These are phyloP conservation scores for Xylaria nigripes DNA, from an alignment of 495 filamentous ascomycete species.

Conservation along the genomic window DNA sequence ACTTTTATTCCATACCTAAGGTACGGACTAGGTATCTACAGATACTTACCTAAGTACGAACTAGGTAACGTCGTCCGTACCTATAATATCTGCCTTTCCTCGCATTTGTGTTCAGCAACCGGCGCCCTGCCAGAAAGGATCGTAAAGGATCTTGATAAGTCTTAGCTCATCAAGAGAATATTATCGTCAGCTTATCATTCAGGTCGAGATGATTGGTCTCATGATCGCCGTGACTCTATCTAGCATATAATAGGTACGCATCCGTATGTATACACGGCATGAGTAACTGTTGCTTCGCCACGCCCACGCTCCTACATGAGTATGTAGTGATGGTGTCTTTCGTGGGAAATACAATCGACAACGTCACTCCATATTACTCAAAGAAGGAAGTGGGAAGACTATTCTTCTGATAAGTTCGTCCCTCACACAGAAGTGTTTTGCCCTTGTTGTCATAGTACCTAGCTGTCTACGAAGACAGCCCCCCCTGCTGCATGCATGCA, in stretches of 20 bases:
- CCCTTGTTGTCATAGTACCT: neutral
- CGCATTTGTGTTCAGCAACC: no score
- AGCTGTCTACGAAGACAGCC: neutral
- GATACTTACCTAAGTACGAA: no score
- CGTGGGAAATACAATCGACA: neutral
- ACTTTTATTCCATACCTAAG: no score
- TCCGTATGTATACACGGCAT: neutral
- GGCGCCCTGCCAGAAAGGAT: no score
- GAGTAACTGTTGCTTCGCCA: constrained; percentile 4
- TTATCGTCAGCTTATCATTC: neutral
- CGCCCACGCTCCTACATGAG: neutral
- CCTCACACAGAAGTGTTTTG: neutral
- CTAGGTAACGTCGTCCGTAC: no score
- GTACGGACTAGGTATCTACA: no score
- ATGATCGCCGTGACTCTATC: neutral
- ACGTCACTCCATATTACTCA: neutral
- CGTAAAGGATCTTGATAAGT: no score
- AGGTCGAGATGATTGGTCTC: neutral
- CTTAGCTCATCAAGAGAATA: neutral
- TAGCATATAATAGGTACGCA: neutral
- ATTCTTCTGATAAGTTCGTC: no score
- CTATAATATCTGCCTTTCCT: no score
- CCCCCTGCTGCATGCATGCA: neutral
- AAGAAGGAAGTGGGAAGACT: constrained; percentile 1
- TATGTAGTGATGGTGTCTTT: neutral